Evolutionary conservation across 306 rosid genomes (phyloP).

Genomic region (Rosa chinensis): DNA sequence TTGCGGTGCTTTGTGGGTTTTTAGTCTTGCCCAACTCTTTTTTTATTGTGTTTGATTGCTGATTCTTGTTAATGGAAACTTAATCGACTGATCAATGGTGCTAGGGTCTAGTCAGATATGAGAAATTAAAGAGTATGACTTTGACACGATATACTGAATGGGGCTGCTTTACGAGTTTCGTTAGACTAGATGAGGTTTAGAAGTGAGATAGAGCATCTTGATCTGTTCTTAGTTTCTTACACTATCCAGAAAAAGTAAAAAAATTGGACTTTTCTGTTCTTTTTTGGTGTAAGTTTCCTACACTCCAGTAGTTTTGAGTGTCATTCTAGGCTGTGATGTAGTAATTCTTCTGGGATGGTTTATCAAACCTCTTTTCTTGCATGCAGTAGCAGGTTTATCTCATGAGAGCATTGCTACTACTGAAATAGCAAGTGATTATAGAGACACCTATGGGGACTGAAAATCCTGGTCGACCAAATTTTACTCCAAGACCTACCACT

Average conservation of each 20-base stretch:
- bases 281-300: not conserved
- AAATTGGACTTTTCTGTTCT: not conserved
- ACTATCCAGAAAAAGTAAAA: not conserved
- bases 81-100: not conserved
- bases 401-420: constrained; percentile 37
- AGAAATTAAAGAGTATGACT: not conserved
- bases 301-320: not conserved
- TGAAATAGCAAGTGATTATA: constrained; percentile 26
- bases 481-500: constrained; percentile 61
- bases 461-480: constrained; percentile 67
- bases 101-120: not conserved
- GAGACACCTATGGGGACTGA: constrained; percentile 74
- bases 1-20: not conserved
- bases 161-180: not conserved
- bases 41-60: not conserved
- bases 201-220: not conserved
- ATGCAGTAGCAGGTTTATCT: constrained; percentile 42
- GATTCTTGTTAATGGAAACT: not conserved
- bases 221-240: not conserved
- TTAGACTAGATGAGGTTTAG: not conserved
- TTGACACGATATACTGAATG: not conserved
- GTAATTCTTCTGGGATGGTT: constrained; percentile 7
- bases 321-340: constrained; percentile 5
- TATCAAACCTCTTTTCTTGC: constrained; percentile 4
- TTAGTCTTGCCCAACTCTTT: not conserved